These are phyloP conservation scores for Calonectria hongkongensis DNA, from an alignment of 2,329 filamentous ascomycete genomes.

Conservation along the genomic window DNA sequence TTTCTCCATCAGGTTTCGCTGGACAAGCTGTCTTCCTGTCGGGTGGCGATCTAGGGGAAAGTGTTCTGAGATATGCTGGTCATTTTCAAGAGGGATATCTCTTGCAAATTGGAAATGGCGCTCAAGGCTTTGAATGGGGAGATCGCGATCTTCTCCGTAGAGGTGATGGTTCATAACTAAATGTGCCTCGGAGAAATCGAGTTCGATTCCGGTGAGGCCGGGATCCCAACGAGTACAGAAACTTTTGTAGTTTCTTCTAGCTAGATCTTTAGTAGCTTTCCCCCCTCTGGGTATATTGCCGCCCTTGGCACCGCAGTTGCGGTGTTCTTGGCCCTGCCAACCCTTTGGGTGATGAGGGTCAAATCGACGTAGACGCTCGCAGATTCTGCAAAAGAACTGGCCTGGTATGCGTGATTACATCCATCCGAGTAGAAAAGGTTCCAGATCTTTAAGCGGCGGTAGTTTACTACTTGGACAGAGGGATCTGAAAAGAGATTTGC, in stretches of 20 bases:
- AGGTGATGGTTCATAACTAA: neutral
- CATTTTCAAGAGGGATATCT: neutral
- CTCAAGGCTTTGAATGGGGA: neutral
- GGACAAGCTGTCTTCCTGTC: neutral
- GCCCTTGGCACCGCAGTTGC: neutral
- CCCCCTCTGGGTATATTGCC: neutral
- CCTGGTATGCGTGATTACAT: neutral
- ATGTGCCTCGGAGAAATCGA: neutral
- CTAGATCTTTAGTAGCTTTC: neutral
- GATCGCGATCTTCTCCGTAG: neutral
- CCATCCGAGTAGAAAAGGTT: neutral
- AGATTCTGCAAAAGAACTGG: neutral
- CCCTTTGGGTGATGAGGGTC: neutral
- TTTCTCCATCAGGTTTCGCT: neutral
- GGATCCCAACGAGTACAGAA: no score
- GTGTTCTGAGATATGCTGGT: no score
- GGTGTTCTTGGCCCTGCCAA: neutral
- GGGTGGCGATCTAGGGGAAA: neutral
- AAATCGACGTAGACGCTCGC: neutral
- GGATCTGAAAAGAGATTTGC: neutral
- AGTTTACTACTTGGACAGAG: neutral
- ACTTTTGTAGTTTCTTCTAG: neutral
- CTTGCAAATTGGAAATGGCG: neutral
- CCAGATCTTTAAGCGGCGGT: neutral
- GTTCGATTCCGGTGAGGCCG: no score